Percentiles rank a stretch among this genome's conserved stretches.
phyloP scores from a whole-genome alignment of 352 stramenopile genomes.

The Phytophthora fragariaefolia region DNA sequence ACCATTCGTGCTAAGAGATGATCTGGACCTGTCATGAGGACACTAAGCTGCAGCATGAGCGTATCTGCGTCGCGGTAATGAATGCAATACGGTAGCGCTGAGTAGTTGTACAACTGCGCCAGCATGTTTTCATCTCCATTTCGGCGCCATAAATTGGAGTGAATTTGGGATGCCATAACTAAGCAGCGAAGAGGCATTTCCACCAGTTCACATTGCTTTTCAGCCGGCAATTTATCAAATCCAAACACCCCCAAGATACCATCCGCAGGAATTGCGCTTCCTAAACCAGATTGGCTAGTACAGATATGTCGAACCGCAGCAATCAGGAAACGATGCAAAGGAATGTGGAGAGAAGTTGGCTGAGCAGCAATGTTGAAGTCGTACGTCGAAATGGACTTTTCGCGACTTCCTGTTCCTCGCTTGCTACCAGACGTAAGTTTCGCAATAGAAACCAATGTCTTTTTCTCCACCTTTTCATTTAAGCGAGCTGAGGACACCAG shows the following conservation, averaged over 20 bases:
- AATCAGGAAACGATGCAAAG: conserved; percentile 82
- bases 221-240: conserved; percentile 51
- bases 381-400: conserved; percentile 50
- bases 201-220: conserved; percentile 67
- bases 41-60: conserved; percentile 79
- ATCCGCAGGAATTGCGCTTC: conserved; percentile 50
- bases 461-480: conserved; percentile 63
- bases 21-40: conserved; percentile 72
- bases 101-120: conserved; percentile 91
- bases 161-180: conserved; percentile 89
- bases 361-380: conserved; percentile 69
- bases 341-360: conserved; percentile 79
- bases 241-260: conserved; percentile 64
- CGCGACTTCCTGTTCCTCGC: conserved; percentile 13
- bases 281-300: conserved; percentile 62
- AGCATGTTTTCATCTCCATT: conserved; percentile 92
- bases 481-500: conserved; percentile 53
- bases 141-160: conserved; percentile 86
- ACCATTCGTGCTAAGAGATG: conserved; percentile 70
- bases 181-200: conserved; percentile 84
- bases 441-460: conserved; percentile 48
- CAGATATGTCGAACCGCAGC: conserved; percentile 75
- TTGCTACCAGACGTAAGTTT: conserved; percentile 36
- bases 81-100: conserved; percentile 85
- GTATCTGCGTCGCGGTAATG: conserved; percentile 86